Evolutionary conservation across 345 rosid species (phyloP), one percentile per base, ranked within the genome.

Genomic region (Brassica nigra): DNA sequence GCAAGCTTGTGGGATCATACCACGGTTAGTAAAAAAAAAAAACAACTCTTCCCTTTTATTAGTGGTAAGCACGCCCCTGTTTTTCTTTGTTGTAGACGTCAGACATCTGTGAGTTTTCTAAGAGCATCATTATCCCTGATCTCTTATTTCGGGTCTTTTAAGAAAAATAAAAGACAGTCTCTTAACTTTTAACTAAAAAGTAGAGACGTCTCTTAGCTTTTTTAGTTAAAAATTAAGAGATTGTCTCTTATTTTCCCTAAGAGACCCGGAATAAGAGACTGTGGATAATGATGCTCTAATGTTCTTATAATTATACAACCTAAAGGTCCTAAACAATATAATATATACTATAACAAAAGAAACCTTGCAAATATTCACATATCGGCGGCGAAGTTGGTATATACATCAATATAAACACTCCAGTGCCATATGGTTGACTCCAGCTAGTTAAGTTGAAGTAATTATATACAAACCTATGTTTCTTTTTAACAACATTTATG

Each of bases 321-420:
- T 49, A 23, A 23, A 23, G 27, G 27, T 23, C 27, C 27, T 23
- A 14, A 49, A 1, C 20, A 16, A 16, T 54, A 1, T 9, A 7
- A 2, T 55, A 55, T 55, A 16, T 16, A 11, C 14, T 15, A 58
- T 12, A 61, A 61, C 16, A 49, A 61, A 61, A 47, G 27, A 63
- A 20, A 0, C 8, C n/a, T 28, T n/a, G 6, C 20, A 23, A 4
- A 28, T 39, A 55, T 37, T 27, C 27, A 58, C 31, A 57, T 58
- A 76, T 76, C 69, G 69, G 75, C 69, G 69, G 75, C 75, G 69
- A 42, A 69, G 75, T 69, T 61, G 75, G 80, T 69, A 69, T 62
- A 76, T 36, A 76, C 75, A 18, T 57, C 29, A 57, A 20, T 57
- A 57, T 18, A 57, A 57, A 18, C n/a, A 49, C 61, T 57, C 62